A percentile compares a stretch with the other conserved stretches of the same genome.
These are phyloP conservation scores for Crepidotus variabilis DNA, from an alignment of 768 basidiomycete genomes.

Conservation along the genomic window DNA sequence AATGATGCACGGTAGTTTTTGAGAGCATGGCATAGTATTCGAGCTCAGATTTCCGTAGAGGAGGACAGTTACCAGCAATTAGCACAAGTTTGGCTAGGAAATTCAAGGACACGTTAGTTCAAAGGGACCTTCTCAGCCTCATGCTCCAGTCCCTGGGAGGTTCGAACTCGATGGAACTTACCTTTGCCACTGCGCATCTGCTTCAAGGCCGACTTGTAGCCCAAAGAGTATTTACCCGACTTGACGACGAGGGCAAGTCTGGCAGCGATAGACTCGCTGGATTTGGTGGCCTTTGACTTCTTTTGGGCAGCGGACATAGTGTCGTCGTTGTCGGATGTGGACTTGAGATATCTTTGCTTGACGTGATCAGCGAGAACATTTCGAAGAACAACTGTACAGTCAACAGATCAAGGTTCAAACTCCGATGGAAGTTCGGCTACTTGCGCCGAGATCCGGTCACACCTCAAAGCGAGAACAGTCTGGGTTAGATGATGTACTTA, in stretches of 20 bases:
- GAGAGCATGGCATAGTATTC: slow-evolving; percentile 99
- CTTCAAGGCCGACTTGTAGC: slow-evolving; percentile 98
- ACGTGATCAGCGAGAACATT: slow-evolving; percentile 1
- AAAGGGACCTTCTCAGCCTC: slow-evolving; percentile 99
- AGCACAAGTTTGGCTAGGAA: slow-evolving; percentile 91
- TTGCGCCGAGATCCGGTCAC: not conserved
- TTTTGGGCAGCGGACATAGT: slow-evolving; percentile 84
- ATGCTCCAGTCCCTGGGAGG: slow-evolving; percentile 91
- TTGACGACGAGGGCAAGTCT: slow-evolving; percentile 95
- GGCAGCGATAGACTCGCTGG: slow-evolving; percentile 89
- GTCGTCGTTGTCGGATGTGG: slow-evolving; percentile 21
- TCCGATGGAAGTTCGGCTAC: slow-evolving; percentile 13
- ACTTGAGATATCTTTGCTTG: slow-evolving; percentile 12
- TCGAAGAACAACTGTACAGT: slow-evolving; percentile 26
- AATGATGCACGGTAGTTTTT: slow-evolving; percentile 98
- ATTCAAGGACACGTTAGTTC: slow-evolving; percentile 45
- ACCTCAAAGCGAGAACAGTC: not conserved
- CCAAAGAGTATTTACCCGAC: slow-evolving; percentile 95
- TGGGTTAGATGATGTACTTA: not conserved
- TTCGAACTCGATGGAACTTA: slow-evolving; percentile 49
- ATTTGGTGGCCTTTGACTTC: slow-evolving; percentile 93
- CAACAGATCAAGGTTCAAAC: slow-evolving; percentile 23
- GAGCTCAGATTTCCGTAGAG: slow-evolving; percentile 97
- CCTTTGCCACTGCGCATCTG: slow-evolving; percentile 98
- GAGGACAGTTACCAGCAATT: slow-evolving; percentile 98